Percentiles rank a stretch among this genome's conserved stretches.
Conservation (phyloP, 169 alveolate species). For the Amoebophrya sp. region DNA sequence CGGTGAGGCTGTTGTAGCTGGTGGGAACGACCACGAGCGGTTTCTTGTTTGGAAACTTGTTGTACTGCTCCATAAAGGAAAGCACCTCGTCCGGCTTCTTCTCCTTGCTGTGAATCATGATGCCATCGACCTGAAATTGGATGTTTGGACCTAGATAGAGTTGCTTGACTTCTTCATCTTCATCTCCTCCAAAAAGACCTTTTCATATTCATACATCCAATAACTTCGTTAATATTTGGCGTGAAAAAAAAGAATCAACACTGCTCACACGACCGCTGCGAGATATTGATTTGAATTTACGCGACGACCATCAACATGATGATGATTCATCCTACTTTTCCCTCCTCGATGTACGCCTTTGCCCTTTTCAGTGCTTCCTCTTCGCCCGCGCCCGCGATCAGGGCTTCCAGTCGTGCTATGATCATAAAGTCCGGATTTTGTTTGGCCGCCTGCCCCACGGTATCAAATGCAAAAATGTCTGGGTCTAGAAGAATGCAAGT, state of each 20-base stretch:
- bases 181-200: too few species aligned
- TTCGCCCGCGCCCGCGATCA: slow-evolving; percentile 64
- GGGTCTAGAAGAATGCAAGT: too few species aligned
- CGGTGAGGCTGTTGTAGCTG: slow-evolving; percentile 30
- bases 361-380: slow-evolving; percentile 64
- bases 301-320: too few species aligned
- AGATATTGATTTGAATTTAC: too few species aligned
- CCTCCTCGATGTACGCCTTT: slow-evolving; percentile 60
- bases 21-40: slow-evolving; percentile 32
- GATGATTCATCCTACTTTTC: slow-evolving; percentile 49
- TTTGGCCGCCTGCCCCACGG: slow-evolving; percentile 59
- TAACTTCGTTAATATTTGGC: too few species aligned
- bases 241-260: too few species aligned
- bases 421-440: slow-evolving; percentile 59
- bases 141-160: too few species aligned
- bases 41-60: slow-evolving; percentile 9
- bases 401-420: slow-evolving; percentile 64
- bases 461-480: too few species aligned
- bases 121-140: slow-evolving; percentile 57
- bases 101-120: slow-evolving; percentile 59
- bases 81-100: slow-evolving; percentile 58
- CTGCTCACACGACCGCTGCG: too few species aligned
- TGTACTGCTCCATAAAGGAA: slow-evolving; percentile 48
- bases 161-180: too few species aligned
- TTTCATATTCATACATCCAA: too few species aligned